phyloP scores from a whole-genome alignment of 345 rosid species.

The Isatis tinctoria region DNA sequence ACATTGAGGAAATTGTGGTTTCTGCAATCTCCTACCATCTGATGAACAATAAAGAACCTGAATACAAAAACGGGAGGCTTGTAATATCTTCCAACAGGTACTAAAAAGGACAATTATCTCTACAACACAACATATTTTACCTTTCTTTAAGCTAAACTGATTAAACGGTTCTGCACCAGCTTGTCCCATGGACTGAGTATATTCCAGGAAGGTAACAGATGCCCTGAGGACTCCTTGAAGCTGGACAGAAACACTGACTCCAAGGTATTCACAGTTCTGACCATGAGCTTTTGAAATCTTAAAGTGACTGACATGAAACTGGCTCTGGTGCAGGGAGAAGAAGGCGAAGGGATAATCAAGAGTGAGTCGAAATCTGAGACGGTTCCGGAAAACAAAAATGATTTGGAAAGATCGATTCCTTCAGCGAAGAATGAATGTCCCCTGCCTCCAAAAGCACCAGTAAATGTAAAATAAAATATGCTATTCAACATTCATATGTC shows the following conservation, averaged over 20 bases:
- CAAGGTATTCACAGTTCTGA: constrained; percentile 47
- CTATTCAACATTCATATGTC: neutral
- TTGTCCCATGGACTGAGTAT: constrained; percentile 90
- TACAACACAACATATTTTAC: neutral
- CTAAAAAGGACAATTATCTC: neutral
- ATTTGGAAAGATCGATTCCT: constrained; percentile 18
- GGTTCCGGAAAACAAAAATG: constrained; percentile 22
- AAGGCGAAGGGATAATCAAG: constrained; percentile 39
- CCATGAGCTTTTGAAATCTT: neutral
- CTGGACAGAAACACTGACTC: constrained; percentile 66
- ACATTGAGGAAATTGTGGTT: constrained; percentile 83
- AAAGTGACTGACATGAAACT: neutral
- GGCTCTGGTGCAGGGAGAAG: constrained; percentile 39
- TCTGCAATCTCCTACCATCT: constrained; percentile 92
- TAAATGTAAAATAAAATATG: constrained; percentile 30
- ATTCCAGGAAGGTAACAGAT: constrained; percentile 71
- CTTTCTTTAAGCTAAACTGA: neutral
- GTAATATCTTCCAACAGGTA: constrained; percentile 88
- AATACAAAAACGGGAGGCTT: constrained; percentile 94
- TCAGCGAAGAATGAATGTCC: constrained; percentile 57
- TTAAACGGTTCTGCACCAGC: constrained; percentile 44
- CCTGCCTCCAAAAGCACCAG: constrained; percentile 59
- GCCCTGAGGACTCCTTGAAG: constrained; percentile 60
- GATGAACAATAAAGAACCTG: constrained; percentile 73
- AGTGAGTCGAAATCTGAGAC: constrained; percentile 50